Evolutionary conservation across 148 eudicot species (phyloP), one percentile per base, ranked within the genome.

Genomic region (Spergularia marina): DNA sequence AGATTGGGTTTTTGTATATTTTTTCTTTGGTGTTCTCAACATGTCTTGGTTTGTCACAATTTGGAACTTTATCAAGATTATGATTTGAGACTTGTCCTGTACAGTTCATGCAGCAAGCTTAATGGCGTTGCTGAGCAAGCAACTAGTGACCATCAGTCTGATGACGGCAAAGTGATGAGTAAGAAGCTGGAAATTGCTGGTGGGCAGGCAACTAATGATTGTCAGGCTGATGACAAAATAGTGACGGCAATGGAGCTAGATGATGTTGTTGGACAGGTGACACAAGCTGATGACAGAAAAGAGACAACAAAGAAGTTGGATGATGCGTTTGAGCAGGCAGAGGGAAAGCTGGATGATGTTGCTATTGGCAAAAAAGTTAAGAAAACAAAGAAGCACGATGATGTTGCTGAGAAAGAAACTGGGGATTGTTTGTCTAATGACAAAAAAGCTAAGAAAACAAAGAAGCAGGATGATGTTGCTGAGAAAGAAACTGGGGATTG

Each of bases 161-260:
- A 75, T 56, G 82, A 85, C 15, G 82, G 76, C 55, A 87, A 83
- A 65, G 65, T 10, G 39, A 84, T 82, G 80, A 81, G 72, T 79
- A 91, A 82, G 78, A 85, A 34, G 18, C 17, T 30, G 18, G 68
- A 64, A 34, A 15, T 2, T 64, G 11, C 13, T 34, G 17, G 20
- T 36, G 68, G 6, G 68, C 10, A 34, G 47, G 68, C 47, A 25
- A 68, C 57, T 10, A 36, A 21, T 49, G 58, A 49, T 51, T 68
- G 57, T 51, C 72, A 51, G 56, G 52, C 57, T 11, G 36, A 2
- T 11, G 34, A 21, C 13, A 68, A 5, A 51, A 51, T 21, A 52
- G 72, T 23, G 39, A 52, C 52, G 57, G 51, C 10, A 68, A 59
- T 1, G 34, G 47, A 68, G 57, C 15, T 21, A 7, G 76, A 77